These are phyloP conservation scores for Coriolopsis trogii DNA, from an alignment of 1,284 basidiomycete species.

Conservation along the genomic window DNA sequence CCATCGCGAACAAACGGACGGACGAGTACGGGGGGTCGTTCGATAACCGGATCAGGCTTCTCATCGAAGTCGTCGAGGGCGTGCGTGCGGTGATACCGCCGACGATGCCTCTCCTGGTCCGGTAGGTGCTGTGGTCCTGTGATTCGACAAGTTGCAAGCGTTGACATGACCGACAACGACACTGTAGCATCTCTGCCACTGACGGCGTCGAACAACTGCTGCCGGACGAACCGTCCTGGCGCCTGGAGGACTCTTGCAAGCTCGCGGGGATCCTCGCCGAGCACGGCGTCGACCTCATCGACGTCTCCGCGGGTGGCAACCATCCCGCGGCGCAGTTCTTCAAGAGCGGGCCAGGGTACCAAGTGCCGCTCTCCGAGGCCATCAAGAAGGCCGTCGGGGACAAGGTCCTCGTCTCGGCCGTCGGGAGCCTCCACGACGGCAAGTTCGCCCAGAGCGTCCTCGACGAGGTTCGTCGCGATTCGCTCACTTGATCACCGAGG, in stretches of 20 bases:
- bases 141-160: conserved; percentile 22
- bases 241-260: conserved; percentile 55
- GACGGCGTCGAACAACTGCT: conserved; percentile 57
- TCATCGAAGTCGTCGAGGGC: conserved; percentile 50
- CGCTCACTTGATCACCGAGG: background rate
- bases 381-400: conserved; percentile 45
- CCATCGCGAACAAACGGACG: conserved; percentile 54
- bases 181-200: conserved; percentile 48
- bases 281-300: conserved; percentile 52
- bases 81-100: conserved; percentile 52
- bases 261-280: conserved; percentile 48
- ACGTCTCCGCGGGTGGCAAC: conserved; percentile 54
- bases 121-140: conserved; percentile 48
- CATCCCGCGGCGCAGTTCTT: conserved; percentile 31
- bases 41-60: conserved; percentile 54
- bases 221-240: conserved; percentile 50
- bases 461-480: conserved; percentile 33
- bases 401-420: conserved; percentile 51
- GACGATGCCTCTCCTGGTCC: conserved; percentile 68
- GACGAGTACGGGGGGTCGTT: conserved; percentile 64
- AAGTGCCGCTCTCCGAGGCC: conserved; percentile 49
- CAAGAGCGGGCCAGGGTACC: conserved; percentile 40
- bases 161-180: conserved; percentile 23
- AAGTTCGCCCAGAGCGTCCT: conserved; percentile 62
- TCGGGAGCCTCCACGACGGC: conserved; percentile 62